Base-by-base conservation (phyloP, 2,329 filamentous ascomycete genomes). In the Cladorrhinum sp. region DNA sequence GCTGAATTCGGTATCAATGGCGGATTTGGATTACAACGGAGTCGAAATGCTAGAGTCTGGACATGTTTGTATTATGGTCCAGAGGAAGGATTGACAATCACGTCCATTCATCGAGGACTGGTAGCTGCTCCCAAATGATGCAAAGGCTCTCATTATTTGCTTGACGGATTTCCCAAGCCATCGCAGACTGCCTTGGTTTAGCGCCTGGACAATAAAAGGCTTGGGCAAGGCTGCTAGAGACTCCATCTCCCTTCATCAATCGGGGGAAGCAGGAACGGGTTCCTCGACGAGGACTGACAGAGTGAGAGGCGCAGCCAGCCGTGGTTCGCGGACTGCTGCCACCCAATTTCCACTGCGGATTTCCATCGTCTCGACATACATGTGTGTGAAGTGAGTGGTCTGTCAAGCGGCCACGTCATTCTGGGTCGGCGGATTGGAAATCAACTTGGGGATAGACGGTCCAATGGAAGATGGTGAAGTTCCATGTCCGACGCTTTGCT, bases 401-500 rank as follows among this genome's bases (percentile, higher is more conserved):
- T 50, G 53, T 32, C 53, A 56, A 27, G 38, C 16, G 25, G 38
- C 38, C 50, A 32, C 32, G 24, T 48, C 36, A 38, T 56, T 45
- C 32, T 41, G 13, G 32, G 52, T 45, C 32, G 24, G 38, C 6
- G 18, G 16, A 20, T 32, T 32, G 29, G 29, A 13, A 32, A 32
- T 32, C 29, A 32, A 13, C 29, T 32, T 13, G 29, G 18, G 25
- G 24, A 6, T 38, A 3, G 38, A 16, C 23, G 16, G 12, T 13
- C 53, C 53, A 56, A 56, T 56, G 13, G 18, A 23, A 22, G 38
- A 20, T 38, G 29, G 13, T 6, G n/a, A 38, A 23, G 8, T 29
- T 18, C 18, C 32, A 49, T 24, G 53, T 32, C 53, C 53, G 53
- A 56, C 25, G 49, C 2, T 38, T 49, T 56, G 53, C 53, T 29